A percentile compares a stretch with the other conserved stretches of the same genome.
Conservation (phyloP, 1,284 basidiomycete species). For the Cerrena zonata region DNA sequence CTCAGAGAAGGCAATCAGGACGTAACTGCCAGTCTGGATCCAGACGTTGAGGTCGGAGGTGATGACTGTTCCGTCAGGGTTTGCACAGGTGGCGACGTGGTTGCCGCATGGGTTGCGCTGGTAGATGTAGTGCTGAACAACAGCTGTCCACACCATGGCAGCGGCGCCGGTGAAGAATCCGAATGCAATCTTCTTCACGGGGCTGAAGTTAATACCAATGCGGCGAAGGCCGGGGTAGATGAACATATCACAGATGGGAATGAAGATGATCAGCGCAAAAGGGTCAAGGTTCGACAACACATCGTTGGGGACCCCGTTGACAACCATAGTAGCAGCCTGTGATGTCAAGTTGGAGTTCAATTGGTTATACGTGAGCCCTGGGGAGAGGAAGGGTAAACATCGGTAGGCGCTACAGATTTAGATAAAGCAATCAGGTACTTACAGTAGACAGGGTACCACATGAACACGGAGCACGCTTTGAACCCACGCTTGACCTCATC, state of each 20-base stretch:
- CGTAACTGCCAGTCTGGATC: slow-evolving; percentile 67
- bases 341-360: slow-evolving; percentile 76
- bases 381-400: background rate
- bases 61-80: slow-evolving; percentile 35
- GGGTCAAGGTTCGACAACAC: slow-evolving; percentile 78
- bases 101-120: slow-evolving; percentile 65
- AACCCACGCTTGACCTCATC: slow-evolving; percentile 78
- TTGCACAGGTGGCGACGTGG: slow-evolving; percentile 47
- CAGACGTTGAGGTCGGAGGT: slow-evolving; percentile 67
- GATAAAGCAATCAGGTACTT: slow-evolving; percentile 19
- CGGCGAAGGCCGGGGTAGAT: slow-evolving; percentile 74
- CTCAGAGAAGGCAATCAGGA: slow-evolving; percentile 67
- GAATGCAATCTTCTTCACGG: slow-evolving; percentile 67
- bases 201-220: slow-evolving; percentile 60
- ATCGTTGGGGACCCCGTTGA: slow-evolving; percentile 76
- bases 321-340: slow-evolving; percentile 68
- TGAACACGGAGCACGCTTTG: slow-evolving; percentile 81
- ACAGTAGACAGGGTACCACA: slow-evolving; percentile 74
- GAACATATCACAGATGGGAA: slow-evolving; percentile 62
- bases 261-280: slow-evolving; percentile 68
- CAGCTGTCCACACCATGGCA: slow-evolving; percentile 63
- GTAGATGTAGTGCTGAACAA: slow-evolving; percentile 76
- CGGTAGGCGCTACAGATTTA: slow-evolving; percentile 6
- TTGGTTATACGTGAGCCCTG: slow-evolving; percentile 74
- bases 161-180: slow-evolving; percentile 65